A percentile compares a stretch with the other conserved stretches of the same genome.
Conservation (phyloP, 2,329 filamentous ascomycete species). For the Hypoxylon sp. region DNA sequence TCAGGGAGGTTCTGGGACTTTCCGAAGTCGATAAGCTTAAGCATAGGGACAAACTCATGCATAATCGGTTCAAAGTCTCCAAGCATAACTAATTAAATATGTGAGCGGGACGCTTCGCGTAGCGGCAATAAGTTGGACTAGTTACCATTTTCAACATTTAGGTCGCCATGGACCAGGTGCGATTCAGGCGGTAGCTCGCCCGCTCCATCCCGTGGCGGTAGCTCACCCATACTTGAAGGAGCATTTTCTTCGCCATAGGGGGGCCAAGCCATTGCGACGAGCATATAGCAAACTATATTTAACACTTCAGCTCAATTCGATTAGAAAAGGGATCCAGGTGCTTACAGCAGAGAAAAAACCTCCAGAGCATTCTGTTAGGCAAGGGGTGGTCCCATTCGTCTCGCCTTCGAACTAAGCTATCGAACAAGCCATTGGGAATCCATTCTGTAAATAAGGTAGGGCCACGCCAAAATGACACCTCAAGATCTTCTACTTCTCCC, state of each 20-base stretch:
- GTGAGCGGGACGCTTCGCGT: background rate
- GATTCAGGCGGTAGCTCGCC: conserved; percentile 34
- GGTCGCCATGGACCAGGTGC: conserved; percentile 41
- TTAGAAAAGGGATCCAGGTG: background rate
- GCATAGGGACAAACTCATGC: conserved; percentile 35
- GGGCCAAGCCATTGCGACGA: conserved; percentile 46
- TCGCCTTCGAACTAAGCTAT: conserved; percentile 31
- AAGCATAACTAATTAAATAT: conserved; percentile 43
- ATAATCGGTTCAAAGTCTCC: conserved; percentile 37
- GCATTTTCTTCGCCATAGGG: background rate
- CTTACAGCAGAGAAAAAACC: conserved; percentile 46
- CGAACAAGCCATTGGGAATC: conserved; percentile 44
- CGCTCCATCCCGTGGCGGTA: conserved; percentile 20
- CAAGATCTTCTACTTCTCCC: conserved; percentile 4
- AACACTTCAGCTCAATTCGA: background rate
- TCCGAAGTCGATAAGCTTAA: conserved; percentile 48
- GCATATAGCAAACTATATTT: conserved; percentile 43
- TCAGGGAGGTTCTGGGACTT: conserved; percentile 19
- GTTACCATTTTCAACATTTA: conserved; percentile 44
- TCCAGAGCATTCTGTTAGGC: conserved; percentile 49
- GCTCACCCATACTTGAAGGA: conserved; percentile 17
- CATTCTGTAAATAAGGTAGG: conserved; percentile 43
- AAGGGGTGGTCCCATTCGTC: conserved; percentile 36
- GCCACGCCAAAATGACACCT: conserved; percentile 20
- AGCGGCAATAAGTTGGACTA: background rate